Conservation (phyloP, 805 yeast genomes). For the Candida montana region DNA sequence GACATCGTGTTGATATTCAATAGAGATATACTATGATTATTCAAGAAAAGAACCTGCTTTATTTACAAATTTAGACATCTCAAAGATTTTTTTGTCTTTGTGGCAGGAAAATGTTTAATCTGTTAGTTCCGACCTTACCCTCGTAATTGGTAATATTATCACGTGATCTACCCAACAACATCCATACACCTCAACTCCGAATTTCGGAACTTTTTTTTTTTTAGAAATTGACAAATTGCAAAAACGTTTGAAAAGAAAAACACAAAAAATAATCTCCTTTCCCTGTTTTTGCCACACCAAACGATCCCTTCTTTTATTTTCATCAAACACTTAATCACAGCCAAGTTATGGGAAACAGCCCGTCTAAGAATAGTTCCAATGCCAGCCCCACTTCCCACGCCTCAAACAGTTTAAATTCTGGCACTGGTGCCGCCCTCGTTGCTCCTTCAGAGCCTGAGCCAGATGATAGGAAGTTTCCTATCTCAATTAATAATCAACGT, state of each 20-base stretch:
- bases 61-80: too few species aligned
- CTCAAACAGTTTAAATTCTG: slow-evolving; percentile 27
- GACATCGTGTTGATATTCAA: slow-evolving; percentile 22
- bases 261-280: slow-evolving; percentile 1
- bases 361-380: slow-evolving; percentile 37
- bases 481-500: slow-evolving; percentile 25
- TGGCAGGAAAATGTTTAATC: too few species aligned
- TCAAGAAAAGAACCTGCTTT: too few species aligned
- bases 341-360: slow-evolving; percentile 56
- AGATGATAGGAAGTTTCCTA: slow-evolving; percentile 43
- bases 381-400: slow-evolving; percentile 32
- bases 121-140: too few species aligned
- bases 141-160: neutral
- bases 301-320: neutral
- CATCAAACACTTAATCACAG: neutral
- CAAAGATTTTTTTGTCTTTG: neutral
- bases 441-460: slow-evolving; percentile 38
- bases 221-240: too few species aligned
- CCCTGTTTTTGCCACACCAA: neutral
- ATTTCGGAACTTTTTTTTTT: neutral
- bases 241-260: too few species aligned
- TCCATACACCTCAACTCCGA: neutral
- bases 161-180: neutral
- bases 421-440: slow-evolving; percentile 19
- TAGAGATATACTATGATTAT: too few species aligned